These are phyloP conservation scores for Alternaria rosae DNA, from an alignment of 2,329 filamentous ascomycete genomes.

Conservation along the genomic window DNA sequence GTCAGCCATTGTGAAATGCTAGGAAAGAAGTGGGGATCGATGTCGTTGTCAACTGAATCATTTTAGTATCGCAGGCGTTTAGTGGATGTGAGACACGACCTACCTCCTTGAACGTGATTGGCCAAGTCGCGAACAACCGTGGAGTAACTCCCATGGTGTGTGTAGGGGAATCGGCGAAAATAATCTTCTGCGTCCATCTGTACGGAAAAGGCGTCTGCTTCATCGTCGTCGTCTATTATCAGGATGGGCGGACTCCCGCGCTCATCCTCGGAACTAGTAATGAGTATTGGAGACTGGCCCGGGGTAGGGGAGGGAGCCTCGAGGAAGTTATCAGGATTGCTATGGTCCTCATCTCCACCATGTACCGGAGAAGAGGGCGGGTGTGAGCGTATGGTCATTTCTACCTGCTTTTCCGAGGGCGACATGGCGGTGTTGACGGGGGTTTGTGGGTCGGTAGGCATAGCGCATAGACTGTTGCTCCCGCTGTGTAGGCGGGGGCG, in stretches of 20 bases:
- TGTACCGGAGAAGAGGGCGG: conserved; percentile 37
- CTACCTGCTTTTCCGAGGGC: conserved; percentile 36
- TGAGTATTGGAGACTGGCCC: conserved; percentile 20
- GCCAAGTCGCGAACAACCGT: conserved; percentile 32
- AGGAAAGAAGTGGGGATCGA: conserved; percentile 37
- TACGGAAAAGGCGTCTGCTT: conserved; percentile 20
- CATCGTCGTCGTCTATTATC: conserved; percentile 47
- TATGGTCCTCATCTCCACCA: conserved; percentile 22
- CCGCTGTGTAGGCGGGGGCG: conserved; percentile 54
- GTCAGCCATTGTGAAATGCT: conserved; percentile 38
- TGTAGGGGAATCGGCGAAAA: conserved; percentile 44
- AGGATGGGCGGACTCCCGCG: conserved; percentile 47
- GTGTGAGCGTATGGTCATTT: conserved; percentile 52
- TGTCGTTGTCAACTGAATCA: conserved; percentile 15
- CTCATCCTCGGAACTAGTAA: conserved; percentile 25
- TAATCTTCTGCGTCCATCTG: conserved; percentile 37
- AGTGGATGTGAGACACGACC: conserved; percentile 3
- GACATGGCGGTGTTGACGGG: conserved; percentile 20
- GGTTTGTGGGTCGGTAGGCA: conserved; percentile 37
- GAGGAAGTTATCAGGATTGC: conserved; percentile 11
- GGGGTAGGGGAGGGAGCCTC: conserved; percentile 16
- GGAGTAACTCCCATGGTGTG: conserved; percentile 23
- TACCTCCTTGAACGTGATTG: conserved; percentile 37
- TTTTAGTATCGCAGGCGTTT: conserved; percentile 20
- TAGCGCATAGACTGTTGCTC: conserved; percentile 37